Evolutionary conservation across 2,329 filamentous ascomycete species (phyloP).

Genomic region (Diplodia scrobiculata): DNA sequence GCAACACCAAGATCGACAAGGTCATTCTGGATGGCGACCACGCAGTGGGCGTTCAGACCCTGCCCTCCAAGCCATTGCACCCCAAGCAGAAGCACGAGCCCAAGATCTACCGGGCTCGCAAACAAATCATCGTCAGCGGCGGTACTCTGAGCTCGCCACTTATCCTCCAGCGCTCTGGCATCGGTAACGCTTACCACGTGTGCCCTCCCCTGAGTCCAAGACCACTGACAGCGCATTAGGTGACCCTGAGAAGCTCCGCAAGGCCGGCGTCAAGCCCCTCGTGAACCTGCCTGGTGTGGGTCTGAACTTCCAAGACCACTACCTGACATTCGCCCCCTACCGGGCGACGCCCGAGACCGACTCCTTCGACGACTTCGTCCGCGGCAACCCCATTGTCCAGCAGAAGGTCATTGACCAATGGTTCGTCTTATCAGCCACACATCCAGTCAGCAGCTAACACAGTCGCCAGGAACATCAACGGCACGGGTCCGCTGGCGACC

Average conservation of each 20-base stretch:
- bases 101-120: slow-evolving; percentile 67
- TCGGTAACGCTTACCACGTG: slow-evolving; percentile 48
- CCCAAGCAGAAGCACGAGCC: slow-evolving; percentile 55
- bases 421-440: slow-evolving; percentile 38
- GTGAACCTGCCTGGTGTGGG: slow-evolving; percentile 73
- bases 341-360: slow-evolving; percentile 74
- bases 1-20: slow-evolving; percentile 78
- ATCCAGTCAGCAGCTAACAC: neutral
- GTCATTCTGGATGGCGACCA: slow-evolving; percentile 71
- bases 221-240: slow-evolving; percentile 39
- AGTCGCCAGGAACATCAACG: slow-evolving; percentile 60
- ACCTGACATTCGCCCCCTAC: slow-evolving; percentile 68
- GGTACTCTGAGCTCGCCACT: slow-evolving; percentile 73
- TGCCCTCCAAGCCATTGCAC: slow-evolving; percentile 69
- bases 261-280: slow-evolving; percentile 67
- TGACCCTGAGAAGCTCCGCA: slow-evolving; percentile 70
- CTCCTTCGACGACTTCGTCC: slow-evolving; percentile 77
- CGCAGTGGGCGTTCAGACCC: slow-evolving; percentile 70
- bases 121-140: slow-evolving; percentile 72
- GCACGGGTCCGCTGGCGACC: slow-evolving; percentile 74
- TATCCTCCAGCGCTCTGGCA: slow-evolving; percentile 73
- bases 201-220: neutral
- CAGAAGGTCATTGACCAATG: slow-evolving; percentile 75
- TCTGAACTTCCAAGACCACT: slow-evolving; percentile 69
- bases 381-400: slow-evolving; percentile 72